Conservation (phyloP, 2,329 filamentous ascomycete species). For the Aspergillus sp. region DNA sequence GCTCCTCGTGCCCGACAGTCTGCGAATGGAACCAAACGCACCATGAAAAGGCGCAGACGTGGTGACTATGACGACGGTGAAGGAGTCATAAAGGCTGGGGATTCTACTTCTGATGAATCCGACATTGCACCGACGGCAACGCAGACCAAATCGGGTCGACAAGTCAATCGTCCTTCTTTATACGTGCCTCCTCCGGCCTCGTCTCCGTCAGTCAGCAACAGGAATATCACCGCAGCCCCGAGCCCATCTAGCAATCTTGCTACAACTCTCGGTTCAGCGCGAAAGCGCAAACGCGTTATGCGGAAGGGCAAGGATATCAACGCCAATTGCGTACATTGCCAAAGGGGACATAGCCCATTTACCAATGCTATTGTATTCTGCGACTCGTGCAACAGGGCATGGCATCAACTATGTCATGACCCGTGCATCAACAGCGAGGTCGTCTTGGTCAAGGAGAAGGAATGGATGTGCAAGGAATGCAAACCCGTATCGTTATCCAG, state of each 20-base stretch:
- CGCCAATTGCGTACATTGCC: slow-evolving; percentile 63
- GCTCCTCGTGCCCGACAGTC: slow-evolving; percentile 13
- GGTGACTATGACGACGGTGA: slow-evolving; percentile 25
- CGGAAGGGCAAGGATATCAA: slow-evolving; percentile 38
- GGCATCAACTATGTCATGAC: slow-evolving; percentile 76
- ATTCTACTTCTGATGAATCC: slow-evolving; percentile 34
- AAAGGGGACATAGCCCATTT: slow-evolving; percentile 62
- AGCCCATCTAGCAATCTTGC: slow-evolving; percentile 6
- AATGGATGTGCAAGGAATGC: slow-evolving; percentile 67
- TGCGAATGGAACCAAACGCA: slow-evolving; percentile 10
- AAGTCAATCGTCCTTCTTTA: slow-evolving; percentile 58
- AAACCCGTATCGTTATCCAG: slow-evolving; percentile 42
- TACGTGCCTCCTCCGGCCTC: slow-evolving; percentile 48
- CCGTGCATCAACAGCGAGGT: slow-evolving; percentile 65
- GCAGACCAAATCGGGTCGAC: slow-evolving; percentile 68
- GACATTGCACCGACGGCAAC: slow-evolving; percentile 53
- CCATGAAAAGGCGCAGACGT: slow-evolving; percentile 17
- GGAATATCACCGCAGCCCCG: slow-evolving; percentile 9
- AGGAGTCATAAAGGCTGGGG: slow-evolving; percentile 26
- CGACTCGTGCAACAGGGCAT: slow-evolving; percentile 70
- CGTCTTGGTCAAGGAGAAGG: slow-evolving; percentile 57
- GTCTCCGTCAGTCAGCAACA: slow-evolving; percentile 12
- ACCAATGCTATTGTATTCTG: slow-evolving; percentile 80
- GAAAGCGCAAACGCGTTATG: slow-evolving; percentile 52
- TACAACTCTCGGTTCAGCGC: slow-evolving; percentile 22